Base-by-base conservation (phyloP, 2,329 filamentous ascomycete species). In the Trichoderma afroharzianum region DNA sequence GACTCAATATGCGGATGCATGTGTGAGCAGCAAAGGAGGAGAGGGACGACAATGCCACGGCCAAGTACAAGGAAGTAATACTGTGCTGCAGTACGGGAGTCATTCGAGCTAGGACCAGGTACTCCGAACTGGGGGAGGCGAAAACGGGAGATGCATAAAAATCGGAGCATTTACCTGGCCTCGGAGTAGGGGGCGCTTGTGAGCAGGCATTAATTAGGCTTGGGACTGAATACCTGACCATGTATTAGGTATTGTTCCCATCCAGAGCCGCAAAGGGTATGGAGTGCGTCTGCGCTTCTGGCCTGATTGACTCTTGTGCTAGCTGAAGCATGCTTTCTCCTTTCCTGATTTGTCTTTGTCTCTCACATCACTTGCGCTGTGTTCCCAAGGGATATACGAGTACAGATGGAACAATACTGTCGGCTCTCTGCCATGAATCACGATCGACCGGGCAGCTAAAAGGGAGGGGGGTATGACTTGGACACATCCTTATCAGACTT, bases 261-360 rank as follows among this genome's bases (percentile, higher is more conserved):
- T n/a, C 55, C 57, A 62, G 57, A 62, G 36, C 66, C 66, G 39
- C 39, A 28, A 18, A 62, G 28, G 57, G 28, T 62, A 69, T 53
- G 55, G 66, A 69, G 39, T 53, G 36, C 39, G 39, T 62, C 33
- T 36, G 67, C 39, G 26, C 30, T 47, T 59, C 21, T 69, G 57
- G 57, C 30, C 57, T 12, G 30, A 28, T 69, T 36, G 30, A 62
- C 39, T 28, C 15, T 50, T 50, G 57, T 50, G 67, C 67, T 62
- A 69, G 30, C 57, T 50, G 57, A 62, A 62, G 67, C 67, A 69
- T 62, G 59, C 24, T 21, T 64, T 28, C 14, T 63, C 30, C 24
- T 63, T 59, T 74, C 67, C 72, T 59, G 64, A 32, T 63, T 68
- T 62, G 36, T 39, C 53, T 43, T 21, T 58, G 9, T 57, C 64